Percentiles rank a stretch among this genome's conserved stretches.
phyloP scores from a whole-genome alignment of 1,284 basidiomycete species.

The Ustilago cynodontis region DNA sequence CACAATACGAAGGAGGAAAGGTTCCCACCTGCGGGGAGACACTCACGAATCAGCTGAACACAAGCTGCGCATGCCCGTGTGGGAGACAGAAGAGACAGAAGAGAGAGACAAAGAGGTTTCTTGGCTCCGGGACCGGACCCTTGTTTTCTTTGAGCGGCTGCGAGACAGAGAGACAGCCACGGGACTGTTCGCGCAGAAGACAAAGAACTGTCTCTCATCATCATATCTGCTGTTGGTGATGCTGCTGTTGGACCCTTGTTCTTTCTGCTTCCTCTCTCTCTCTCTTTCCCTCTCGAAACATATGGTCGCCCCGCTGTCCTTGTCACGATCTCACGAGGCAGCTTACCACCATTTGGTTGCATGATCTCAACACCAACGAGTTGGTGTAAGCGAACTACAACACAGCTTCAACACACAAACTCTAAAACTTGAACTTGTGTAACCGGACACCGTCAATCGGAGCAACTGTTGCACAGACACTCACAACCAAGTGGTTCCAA shows the following conservation, averaged over 20 bases:
- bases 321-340: no score
- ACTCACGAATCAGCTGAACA: background rate
- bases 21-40: slow-evolving; percentile 4
- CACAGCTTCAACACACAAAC: no score
- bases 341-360: background rate
- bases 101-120: no score
- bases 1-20: background rate
- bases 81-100: no score
- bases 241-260: background rate
- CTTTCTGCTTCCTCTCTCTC: background rate
- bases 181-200: background rate
- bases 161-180: background rate
- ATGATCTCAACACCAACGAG: background rate
- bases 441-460: background rate
- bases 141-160: background rate
- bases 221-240: background rate
- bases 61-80: background rate
- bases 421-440: background rate
- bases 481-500: no score
- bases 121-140: background rate
- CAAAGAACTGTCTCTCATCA: no score
- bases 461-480: background rate
- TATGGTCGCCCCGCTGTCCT: background rate
- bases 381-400: no score
- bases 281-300: no score